phyloP scores from a whole-genome alignment of 805 yeast species.

The Maudiozyma turicensis region DNA sequence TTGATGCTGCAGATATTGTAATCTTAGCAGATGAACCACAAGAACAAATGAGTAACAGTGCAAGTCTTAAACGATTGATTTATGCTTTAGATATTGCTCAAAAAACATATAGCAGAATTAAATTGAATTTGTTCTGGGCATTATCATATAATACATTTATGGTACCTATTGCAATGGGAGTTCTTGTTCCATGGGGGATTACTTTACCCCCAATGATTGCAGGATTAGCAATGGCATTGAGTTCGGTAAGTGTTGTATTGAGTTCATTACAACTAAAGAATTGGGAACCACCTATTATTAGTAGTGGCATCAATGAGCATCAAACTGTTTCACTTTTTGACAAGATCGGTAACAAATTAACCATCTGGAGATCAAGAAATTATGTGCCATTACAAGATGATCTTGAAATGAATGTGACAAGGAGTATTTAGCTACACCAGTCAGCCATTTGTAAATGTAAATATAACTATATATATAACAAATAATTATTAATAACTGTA shows the following conservation, averaged over 20 bases:
- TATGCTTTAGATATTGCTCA: conserved; percentile 60
- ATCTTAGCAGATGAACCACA: conserved; percentile 38
- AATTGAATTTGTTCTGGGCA: conserved; percentile 81
- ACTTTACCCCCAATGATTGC: conserved; percentile 83
- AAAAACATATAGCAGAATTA: conserved; percentile 63
- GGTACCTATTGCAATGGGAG: conserved; percentile 92
- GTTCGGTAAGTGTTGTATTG: conserved; percentile 80
- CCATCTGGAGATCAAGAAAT: neutral
- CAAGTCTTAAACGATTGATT: conserved; percentile 39
- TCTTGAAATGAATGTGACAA: neutral
- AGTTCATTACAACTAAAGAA: conserved; percentile 64
- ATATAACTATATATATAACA: neutral
- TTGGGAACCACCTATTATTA: conserved; percentile 39
- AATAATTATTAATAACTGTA: neutral
- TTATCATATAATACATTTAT: conserved; percentile 71
- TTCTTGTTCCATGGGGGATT: conserved; percentile 68
- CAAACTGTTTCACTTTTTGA: neutral
- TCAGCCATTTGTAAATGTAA: neutral
- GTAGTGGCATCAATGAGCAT: neutral
- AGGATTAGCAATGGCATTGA: conserved; percentile 85
- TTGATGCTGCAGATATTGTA: conserved; percentile 93
- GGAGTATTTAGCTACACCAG: neutral
- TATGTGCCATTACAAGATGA: neutral
- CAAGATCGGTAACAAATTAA: neutral
- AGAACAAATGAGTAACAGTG: conserved; percentile 8